These are phyloP conservation scores for Plasmodium blacklocki DNA, from an alignment of 169 alveolate species.

Conservation along the genomic window DNA sequence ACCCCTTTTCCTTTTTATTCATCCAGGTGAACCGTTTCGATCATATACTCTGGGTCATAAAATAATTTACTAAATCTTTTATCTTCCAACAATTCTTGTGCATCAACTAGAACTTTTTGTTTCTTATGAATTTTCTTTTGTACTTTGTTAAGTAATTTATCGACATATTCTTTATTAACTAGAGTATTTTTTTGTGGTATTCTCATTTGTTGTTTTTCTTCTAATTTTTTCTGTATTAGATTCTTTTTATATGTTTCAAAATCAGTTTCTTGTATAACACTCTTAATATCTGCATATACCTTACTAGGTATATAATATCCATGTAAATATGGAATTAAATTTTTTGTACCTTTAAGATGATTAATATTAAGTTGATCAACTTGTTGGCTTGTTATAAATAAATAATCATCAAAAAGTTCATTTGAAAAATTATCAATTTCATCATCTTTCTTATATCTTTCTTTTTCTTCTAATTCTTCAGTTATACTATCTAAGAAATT, in stretches of 20 bases:
- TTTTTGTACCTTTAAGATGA: slow-evolving; percentile 94
- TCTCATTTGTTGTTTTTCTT: slow-evolving; percentile 88
- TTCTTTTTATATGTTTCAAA: slow-evolving; percentile 87
- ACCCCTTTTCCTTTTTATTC: not conserved
- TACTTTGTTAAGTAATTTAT: slow-evolving; percentile 34
- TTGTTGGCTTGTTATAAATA: slow-evolving; percentile 94
- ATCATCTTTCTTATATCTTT: slow-evolving; percentile 78
- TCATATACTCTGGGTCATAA: slow-evolving; percentile 68
- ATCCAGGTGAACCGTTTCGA: slow-evolving; percentile 56
- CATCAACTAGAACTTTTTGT: slow-evolving; percentile 40
- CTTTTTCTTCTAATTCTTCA: slow-evolving; percentile 95
- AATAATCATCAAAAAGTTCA: slow-evolving; percentile 92
- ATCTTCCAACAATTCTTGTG: slow-evolving; percentile 45
- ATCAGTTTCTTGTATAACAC: slow-evolving; percentile 89
- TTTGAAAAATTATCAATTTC: slow-evolving; percentile 77
- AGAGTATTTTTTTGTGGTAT: slow-evolving; percentile 63
- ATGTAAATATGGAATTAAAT: slow-evolving; percentile 96
- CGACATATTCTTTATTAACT: slow-evolving; percentile 42
- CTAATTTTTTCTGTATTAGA: slow-evolving; percentile 85
- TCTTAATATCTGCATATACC: slow-evolving; percentile 89
- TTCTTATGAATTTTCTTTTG: slow-evolving; percentile 38
- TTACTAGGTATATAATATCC: slow-evolving; percentile 94
- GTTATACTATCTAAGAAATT: slow-evolving; percentile 96
- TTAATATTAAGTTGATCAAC: slow-evolving; percentile 93
- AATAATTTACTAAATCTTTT: slow-evolving; percentile 57